Conservation (phyloP, 306 rosid species). For the Dalbergia cultrata region DNA sequence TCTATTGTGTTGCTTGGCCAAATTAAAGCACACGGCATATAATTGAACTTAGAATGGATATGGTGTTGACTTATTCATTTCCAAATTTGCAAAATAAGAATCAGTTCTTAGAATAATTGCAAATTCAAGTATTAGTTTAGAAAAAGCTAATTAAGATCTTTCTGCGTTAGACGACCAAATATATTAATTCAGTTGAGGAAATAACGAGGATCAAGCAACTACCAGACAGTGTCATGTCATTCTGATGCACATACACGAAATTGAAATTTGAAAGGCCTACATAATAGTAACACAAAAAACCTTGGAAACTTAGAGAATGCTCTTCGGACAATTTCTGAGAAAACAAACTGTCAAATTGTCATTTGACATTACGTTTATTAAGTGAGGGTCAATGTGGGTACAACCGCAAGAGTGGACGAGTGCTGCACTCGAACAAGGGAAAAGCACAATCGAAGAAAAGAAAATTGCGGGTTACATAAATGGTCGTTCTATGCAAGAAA, state of each 20-base stretch:
- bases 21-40: constrained; percentile 1
- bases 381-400: constrained; percentile 45
- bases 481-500: constrained; percentile 14
- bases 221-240: background rate
- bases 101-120: background rate
- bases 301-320: background rate
- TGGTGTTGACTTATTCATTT: background rate
- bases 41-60: background rate
- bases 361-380: background rate
- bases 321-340: background rate
- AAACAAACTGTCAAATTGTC: background rate
- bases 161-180: constrained; percentile 39
- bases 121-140: constrained; percentile 14
- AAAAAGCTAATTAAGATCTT: background rate
- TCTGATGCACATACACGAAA: background rate
- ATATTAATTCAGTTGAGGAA: constrained; percentile 2
- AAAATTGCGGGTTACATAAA: background rate
- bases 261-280: background rate
- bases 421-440: background rate
- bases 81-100: background rate
- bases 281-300: background rate
- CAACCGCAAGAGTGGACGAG: constrained; percentile 25
- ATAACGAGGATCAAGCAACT: background rate
- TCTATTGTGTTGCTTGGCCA: background rate
- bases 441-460: background rate